Conservation (phyloP, 2,329 filamentous ascomycete species). For the Dothiorella sarmentorum region DNA sequence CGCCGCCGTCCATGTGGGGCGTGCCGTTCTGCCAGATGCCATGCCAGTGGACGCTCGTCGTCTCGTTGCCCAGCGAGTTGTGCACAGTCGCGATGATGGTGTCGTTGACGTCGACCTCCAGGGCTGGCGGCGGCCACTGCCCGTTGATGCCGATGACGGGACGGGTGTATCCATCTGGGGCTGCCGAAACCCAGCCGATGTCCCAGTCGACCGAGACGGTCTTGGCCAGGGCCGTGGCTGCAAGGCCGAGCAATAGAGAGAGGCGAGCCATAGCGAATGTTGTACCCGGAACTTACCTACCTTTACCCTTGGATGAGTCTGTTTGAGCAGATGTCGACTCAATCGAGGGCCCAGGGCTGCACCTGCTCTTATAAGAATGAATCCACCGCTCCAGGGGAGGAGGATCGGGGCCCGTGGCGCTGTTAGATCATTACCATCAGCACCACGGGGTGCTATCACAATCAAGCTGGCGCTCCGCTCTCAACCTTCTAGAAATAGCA, state of each 20-base stretch:
- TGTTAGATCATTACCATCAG: not conserved
- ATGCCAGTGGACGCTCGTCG: constrained; percentile 66
- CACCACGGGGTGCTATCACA: not conserved
- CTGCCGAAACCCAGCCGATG: constrained; percentile 66
- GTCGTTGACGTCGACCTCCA: constrained; percentile 61
- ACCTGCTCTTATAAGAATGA: not conserved
- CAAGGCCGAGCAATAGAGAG: not conserved
- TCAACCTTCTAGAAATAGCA: constrained; percentile 4
- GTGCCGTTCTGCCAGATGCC: constrained; percentile 67
- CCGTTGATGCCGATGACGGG: constrained; percentile 73
- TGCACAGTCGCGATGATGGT: constrained; percentile 54
- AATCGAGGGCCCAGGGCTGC: no score
- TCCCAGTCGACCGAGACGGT: constrained; percentile 63
- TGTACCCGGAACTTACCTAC: not conserved
- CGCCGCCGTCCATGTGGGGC: constrained; percentile 67
- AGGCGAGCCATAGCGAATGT: not conserved
- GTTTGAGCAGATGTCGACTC: not conserved
- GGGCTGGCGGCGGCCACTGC: constrained; percentile 67
- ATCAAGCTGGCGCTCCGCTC: not conserved
- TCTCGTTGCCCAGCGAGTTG: constrained; percentile 61
- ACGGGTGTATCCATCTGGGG: constrained; percentile 65
- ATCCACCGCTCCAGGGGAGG: not conserved
- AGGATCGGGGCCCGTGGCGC: not conserved
- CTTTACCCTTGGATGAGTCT: not conserved
- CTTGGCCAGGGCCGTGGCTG: constrained; percentile 1